Base-by-base conservation (phyloP, 306 rosid species). In the Prunus armeniaca region DNA sequence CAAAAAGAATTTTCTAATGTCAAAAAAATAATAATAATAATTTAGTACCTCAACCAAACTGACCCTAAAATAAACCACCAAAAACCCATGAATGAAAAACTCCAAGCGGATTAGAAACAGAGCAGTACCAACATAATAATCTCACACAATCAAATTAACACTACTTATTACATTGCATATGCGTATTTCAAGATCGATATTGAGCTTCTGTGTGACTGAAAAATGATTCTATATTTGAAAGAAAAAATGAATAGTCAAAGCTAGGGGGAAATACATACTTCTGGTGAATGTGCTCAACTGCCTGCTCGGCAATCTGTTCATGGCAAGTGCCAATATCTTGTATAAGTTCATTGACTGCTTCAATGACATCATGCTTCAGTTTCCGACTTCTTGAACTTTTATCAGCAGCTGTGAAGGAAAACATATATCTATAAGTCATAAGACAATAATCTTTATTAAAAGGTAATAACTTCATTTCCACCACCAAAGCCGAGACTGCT, bases 261-360 rank as follows among this genome's bases (percentile, higher is more conserved):
- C 61, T 71, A 28, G 46, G 60, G 68, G 67, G 14, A 80, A 54
- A 85, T 73, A 7, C 22, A 51, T 86, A 96, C 99, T 96, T 96
- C 41, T 96, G 99, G 90, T 96, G 99, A 82, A 96, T 96, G 87
- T 91, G 99, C 83, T 96, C 99, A 19, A 96, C 96, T 80, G 99
- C 99, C 80, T 96, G 99, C 87, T 96, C 99, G 14, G 98, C 96
- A 81, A 96, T 96, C 82, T 88, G 93, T 63, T 96, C 99, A 69
- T 91, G 87, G 86, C 98, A 96, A 69, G 96, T 88, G 75, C 84
- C 68, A 79, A 96, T 87, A 80, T 93, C 99, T 85, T 86, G 96
- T 81, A 96, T 96, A 66, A 96, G 99, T 82, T 93, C 98, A 80
- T 96, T 96, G 52, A 96, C 93, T 20, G 97, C 97, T 89, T 96